A percentile compares a stretch with the other conserved stretches of the same genome.
These are phyloP conservation scores for Chaetomium globosum DNA, from an alignment of 2,329 filamentous ascomycete genomes.

Conservation along the genomic window DNA sequence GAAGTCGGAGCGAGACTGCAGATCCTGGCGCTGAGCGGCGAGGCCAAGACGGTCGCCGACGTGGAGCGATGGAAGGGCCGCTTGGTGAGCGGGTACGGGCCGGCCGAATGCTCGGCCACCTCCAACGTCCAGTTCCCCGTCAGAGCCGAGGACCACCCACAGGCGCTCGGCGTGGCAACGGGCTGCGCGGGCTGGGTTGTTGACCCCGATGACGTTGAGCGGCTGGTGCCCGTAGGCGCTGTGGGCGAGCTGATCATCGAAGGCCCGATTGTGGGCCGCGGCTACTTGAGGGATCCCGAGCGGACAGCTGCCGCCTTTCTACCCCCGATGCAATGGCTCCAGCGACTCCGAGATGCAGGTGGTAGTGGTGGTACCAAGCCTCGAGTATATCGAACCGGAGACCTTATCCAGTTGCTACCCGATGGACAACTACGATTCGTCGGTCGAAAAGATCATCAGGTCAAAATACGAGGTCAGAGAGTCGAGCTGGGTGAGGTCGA, in stretches of 20 bases:
- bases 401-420: constrained; percentile 3
- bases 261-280: constrained; percentile 7
- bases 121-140: constrained; percentile 2
- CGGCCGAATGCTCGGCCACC: constrained; percentile 2
- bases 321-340: constrained; percentile 7
- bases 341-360: constrained; percentile 7
- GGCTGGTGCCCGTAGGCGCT: constrained; percentile 5
- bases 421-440: constrained; percentile 6
- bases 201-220: constrained; percentile 5
- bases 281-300: constrained; percentile 7
- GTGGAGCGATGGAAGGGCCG: constrained; percentile 9
- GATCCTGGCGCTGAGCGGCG: constrained; percentile 2
- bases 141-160: constrained; percentile 6
- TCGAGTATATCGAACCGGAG: constrained; percentile 7
- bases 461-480: constrained; percentile 4
- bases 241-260: constrained; percentile 9
- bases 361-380: constrained; percentile 7
- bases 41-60: constrained; percentile 5
- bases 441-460: constrained; percentile 9
- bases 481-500: constrained; percentile 5
- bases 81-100: constrained; percentile 7
- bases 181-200: constrained; percentile 6
- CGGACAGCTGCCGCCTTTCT: constrained; percentile 5
- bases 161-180: constrained; percentile 6
- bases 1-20: constrained; percentile 3